phyloP scores from a whole-genome alignment of 208 protist species.

The Balamuthia mandrillaris region DNA sequence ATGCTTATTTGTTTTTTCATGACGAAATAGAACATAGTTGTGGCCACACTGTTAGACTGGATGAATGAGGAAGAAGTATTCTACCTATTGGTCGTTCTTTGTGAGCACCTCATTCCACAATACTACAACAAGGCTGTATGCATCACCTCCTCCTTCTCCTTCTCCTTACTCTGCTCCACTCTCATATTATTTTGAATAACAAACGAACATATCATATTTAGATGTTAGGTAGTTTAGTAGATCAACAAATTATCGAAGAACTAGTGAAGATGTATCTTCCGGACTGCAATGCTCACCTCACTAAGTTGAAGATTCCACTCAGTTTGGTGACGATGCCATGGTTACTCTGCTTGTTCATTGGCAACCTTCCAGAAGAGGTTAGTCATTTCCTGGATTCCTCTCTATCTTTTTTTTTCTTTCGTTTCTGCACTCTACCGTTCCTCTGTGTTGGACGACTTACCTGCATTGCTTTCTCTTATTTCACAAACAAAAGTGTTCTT shows the following conservation, averaged over 20 bases:
- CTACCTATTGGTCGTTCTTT: constrained; percentile 27
- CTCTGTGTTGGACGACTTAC: too few species aligned
- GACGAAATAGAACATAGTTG: constrained; percentile 46
- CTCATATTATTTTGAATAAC: too few species aligned
- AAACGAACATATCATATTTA: too few species aligned
- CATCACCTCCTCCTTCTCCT: too few species aligned
- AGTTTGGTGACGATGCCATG: neutral
- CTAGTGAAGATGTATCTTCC: neutral
- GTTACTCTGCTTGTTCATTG: neutral
- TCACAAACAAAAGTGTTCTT: too few species aligned
- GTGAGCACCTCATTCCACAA: constrained; percentile 46
- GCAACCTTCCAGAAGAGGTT: neutral
- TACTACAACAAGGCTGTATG: constrained; percentile 45
- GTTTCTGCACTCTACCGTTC: too few species aligned
- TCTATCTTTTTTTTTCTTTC: too few species aligned
- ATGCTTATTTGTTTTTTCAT: constrained; percentile 39
- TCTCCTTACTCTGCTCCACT: too few species aligned
- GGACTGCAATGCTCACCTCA: neutral
- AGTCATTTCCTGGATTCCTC: too few species aligned
- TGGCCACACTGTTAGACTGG: constrained; percentile 34
- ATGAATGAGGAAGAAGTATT: constrained; percentile 47
- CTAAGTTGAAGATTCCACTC: neutral
- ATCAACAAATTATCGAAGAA: neutral
- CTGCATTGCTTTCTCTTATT: too few species aligned
- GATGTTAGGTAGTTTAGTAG: neutral